Evolutionary conservation across 1,139 yeast species (phyloP).

Genomic region (Geotrichum phurueaensis): DNA sequence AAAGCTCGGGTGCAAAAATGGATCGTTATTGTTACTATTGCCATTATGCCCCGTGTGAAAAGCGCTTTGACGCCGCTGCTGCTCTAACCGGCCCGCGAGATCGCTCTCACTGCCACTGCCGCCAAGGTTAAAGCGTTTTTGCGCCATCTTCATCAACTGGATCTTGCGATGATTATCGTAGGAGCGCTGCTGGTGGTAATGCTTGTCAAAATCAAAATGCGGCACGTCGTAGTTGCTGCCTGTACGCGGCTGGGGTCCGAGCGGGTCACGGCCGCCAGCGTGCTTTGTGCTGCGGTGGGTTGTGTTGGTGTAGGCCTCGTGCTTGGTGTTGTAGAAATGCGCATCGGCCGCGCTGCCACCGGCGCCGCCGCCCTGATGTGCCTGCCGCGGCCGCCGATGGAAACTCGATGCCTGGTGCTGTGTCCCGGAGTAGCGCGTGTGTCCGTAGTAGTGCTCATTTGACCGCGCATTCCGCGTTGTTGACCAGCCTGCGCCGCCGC

Average conservation of each 20-base stretch:
- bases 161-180: slow-evolving; percentile 45
- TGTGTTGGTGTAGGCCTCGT: slow-evolving; percentile 13
- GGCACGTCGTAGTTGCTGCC: slow-evolving; percentile 61
- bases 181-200: slow-evolving; percentile 53
- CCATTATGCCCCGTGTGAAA: too few species aligned
- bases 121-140: not conserved
- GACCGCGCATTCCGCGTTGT: slow-evolving; percentile 8
- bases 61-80: not conserved
- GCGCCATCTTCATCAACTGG: slow-evolving; percentile 14
- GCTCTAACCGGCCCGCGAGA: not conserved
- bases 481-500: slow-evolving; percentile 47
- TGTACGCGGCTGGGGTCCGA: slow-evolving; percentile 25
- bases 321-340: slow-evolving; percentile 7
- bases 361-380: too few species aligned
- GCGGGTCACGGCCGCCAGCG: slow-evolving; percentile 24
- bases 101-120: too few species aligned
- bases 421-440: slow-evolving; percentile 10
- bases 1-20: slow-evolving; percentile 1
- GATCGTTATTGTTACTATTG: not conserved
- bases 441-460: slow-evolving; percentile 17
- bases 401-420: slow-evolving; percentile 8
- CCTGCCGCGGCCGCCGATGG: not conserved
- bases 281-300: slow-evolving; percentile 23
- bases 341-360: slow-evolving; percentile 1
- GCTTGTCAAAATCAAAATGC: slow-evolving; percentile 67